These are phyloP conservation scores for Geotrichum fermentans DNA, from an alignment of 1,139 yeast genomes.

Conservation along the genomic window DNA sequence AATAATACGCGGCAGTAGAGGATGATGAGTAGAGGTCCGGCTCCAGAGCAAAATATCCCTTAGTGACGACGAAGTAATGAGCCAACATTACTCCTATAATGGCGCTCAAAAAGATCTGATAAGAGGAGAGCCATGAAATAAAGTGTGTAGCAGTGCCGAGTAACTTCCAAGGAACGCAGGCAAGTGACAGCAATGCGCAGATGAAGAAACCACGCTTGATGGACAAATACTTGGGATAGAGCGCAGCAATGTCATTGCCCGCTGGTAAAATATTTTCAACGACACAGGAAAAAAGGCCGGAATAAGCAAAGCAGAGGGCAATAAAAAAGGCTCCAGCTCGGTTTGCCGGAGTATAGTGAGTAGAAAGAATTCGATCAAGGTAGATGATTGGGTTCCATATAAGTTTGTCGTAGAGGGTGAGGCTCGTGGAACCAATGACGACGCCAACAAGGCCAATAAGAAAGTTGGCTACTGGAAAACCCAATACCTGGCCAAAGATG, in stretches of 20 bases:
- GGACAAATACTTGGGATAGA: constrained; percentile 50
- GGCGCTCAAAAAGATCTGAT: constrained; percentile 67
- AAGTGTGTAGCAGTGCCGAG: constrained; percentile 60
- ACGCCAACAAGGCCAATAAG: constrained; percentile 71
- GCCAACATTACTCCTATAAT: constrained; percentile 68
- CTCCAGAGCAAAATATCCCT: constrained; percentile 54
- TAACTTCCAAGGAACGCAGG: constrained; percentile 61
- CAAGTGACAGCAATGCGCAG: constrained; percentile 27
- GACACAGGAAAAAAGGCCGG: constrained; percentile 49
- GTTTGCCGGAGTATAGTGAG: constrained; percentile 42
- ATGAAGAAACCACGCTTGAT: constrained; percentile 43
- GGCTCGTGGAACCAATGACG: constrained; percentile 67
- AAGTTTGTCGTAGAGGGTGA: constrained; percentile 54
- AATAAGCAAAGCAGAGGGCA: constrained; percentile 48
- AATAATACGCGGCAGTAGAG: constrained; percentile 49
- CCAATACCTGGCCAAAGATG: constrained; percentile 47
- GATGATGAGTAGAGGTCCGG: constrained; percentile 51
- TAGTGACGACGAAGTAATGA: constrained; percentile 63
- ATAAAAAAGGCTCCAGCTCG: constrained; percentile 72
- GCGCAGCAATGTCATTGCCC: constrained; percentile 55
- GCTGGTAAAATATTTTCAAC: constrained; percentile 52
- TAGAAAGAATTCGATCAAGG: constrained; percentile 14
- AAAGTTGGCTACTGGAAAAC: constrained; percentile 70
- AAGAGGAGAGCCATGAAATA: constrained; percentile 68
- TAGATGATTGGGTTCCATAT: constrained; percentile 46